Percentiles rank a stretch among this genome's conserved stretches.
Evolutionary conservation across 352 stramenopile species (phyloP).

Genomic region (Phytophthora sp.): DNA sequence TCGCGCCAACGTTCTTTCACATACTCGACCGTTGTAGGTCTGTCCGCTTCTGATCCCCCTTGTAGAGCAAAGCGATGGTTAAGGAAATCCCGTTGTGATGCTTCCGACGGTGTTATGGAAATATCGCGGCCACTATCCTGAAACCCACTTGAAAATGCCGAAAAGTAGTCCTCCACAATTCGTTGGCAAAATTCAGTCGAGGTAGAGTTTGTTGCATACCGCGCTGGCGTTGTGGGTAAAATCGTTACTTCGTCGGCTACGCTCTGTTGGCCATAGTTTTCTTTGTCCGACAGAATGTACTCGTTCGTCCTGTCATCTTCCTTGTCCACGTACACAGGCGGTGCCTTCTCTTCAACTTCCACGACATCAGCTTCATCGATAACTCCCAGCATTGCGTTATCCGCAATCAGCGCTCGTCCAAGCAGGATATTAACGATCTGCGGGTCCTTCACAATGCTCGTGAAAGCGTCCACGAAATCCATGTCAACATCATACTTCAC

Average conservation of each 20-base stretch:
- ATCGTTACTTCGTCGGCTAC: neutral
- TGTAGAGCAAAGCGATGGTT: neutral
- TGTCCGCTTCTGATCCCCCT: neutral
- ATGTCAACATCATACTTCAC: conserved; percentile 22
- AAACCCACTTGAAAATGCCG: conserved; percentile 9
- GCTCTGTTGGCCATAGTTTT: neutral
- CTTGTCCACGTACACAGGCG: neutral
- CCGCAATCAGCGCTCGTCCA: conserved; percentile 11
- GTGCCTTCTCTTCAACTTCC: conserved; percentile 8
- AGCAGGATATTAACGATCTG: conserved; percentile 8
- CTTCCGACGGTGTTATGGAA: neutral
- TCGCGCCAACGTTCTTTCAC: conserved; percentile 1
- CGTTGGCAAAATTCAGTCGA: conserved; percentile 5
- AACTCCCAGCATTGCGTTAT: conserved; percentile 21
- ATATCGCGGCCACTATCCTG: neutral
- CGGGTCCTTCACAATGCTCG: conserved; percentile 16
- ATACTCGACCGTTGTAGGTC: neutral
- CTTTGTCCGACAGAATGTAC: neutral
- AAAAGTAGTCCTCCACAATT: conserved; percentile 18
- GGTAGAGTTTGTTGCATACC: neutral
- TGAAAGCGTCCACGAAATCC: conserved; percentile 21
- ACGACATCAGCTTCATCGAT: neutral
- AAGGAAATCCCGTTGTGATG: conserved; percentile 2
- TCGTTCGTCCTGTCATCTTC: neutral
- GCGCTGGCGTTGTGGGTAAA: neutral